A percentile compares a stretch with the other conserved stretches of the same genome.
Evolutionary conservation across 306 rosid genomes (phyloP).

Genomic region (Medicago arabica): DNA sequence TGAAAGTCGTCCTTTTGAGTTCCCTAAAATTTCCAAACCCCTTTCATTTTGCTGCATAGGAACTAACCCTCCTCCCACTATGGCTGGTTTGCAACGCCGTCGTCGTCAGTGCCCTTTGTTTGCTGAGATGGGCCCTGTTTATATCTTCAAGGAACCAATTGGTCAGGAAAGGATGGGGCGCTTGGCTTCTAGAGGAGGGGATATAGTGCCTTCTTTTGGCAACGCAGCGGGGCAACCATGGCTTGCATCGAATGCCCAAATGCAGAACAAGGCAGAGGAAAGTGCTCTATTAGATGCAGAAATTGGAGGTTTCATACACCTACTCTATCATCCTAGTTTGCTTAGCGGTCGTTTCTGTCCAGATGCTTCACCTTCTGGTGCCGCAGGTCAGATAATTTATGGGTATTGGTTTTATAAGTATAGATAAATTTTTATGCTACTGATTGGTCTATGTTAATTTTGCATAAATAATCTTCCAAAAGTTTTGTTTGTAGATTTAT

Average conservation of each 20-base stretch:
- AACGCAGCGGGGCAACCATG: conserved; percentile 92
- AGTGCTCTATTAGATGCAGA: conserved; percentile 91
- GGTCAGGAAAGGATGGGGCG: conserved; percentile 90
- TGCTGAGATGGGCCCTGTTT: conserved; percentile 99
- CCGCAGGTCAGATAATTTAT: conserved; percentile 74
- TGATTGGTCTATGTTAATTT: conserved; percentile 12
- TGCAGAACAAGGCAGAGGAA: conserved; percentile 76
- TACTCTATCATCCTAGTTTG: conserved; percentile 93
- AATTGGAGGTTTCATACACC: conserved; percentile 86
- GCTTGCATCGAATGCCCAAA: conserved; percentile 75
- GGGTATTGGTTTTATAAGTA: conserved; percentile 39
- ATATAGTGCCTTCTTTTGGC: conserved; percentile 88
- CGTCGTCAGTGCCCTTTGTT: conserved; percentile 98
- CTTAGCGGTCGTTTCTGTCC: conserved; percentile 96
- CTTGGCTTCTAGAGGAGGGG: conserved; percentile 95
- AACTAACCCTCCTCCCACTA: conserved; percentile 99
- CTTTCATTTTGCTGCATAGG: conserved; percentile 99
- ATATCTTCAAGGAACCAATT: conserved; percentile 92
- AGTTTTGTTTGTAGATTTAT: conserved; percentile 23
- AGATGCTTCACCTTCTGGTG: conserved; percentile 96
- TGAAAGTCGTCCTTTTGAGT: conserved; percentile 92
- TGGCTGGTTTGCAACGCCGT: conserved; percentile 99
- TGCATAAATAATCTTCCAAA: conserved; percentile 18
- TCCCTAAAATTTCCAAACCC: conserved; percentile 91
- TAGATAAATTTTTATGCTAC: conserved; percentile 20